Percentiles rank a stretch among this genome's conserved stretches.
phyloP scores from a whole-genome alignment of 805 yeast genomes.

The Candida xyloterini region DNA sequence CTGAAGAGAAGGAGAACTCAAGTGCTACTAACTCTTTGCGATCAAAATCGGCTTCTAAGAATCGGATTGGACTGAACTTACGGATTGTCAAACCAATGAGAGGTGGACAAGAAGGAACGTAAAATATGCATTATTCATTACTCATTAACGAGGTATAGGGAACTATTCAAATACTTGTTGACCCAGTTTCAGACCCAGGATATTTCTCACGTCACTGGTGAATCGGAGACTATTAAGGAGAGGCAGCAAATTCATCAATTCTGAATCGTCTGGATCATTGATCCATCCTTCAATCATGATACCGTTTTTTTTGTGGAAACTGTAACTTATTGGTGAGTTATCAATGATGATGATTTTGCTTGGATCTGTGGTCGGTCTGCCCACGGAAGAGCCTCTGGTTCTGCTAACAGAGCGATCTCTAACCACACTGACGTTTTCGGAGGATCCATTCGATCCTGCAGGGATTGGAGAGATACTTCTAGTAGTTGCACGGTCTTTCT shows the following conservation, averaged over 20 bases:
- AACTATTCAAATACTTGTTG: constrained; percentile 52
- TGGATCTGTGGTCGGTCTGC: constrained; percentile 43
- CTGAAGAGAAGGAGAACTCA: constrained; percentile 18
- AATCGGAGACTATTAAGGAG: constrained; percentile 70
- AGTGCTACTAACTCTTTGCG: constrained; percentile 12
- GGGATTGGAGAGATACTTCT: constrained; percentile 17
- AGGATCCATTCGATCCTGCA: constrained; percentile 9
- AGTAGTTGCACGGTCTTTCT: constrained; percentile 10
- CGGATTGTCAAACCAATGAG: constrained; percentile 50
- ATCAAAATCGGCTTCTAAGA: constrained; percentile 16
- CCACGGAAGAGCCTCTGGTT: constrained; percentile 15
- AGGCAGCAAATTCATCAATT: constrained; percentile 78
- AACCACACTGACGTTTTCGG: constrained; percentile 13
- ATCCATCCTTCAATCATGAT: constrained; percentile 97
- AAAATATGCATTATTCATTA: constrained; percentile 2
- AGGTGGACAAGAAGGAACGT: constrained; percentile 24
- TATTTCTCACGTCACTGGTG: constrained; percentile 78
- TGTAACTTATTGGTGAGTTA: constrained; percentile 89
- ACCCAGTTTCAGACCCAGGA: constrained; percentile 73
- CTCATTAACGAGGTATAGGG: constrained; percentile 5
- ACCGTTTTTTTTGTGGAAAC: constrained; percentile 81
- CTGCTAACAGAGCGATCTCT: constrained; percentile 32
- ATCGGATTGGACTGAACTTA: constrained; percentile 49
- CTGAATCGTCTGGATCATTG: constrained; percentile 89
- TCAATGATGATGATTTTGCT: constrained; percentile 76